Conservation (phyloP, 495 filamentous ascomycete species). For the Symbiotaphrina buchneri region DNA sequence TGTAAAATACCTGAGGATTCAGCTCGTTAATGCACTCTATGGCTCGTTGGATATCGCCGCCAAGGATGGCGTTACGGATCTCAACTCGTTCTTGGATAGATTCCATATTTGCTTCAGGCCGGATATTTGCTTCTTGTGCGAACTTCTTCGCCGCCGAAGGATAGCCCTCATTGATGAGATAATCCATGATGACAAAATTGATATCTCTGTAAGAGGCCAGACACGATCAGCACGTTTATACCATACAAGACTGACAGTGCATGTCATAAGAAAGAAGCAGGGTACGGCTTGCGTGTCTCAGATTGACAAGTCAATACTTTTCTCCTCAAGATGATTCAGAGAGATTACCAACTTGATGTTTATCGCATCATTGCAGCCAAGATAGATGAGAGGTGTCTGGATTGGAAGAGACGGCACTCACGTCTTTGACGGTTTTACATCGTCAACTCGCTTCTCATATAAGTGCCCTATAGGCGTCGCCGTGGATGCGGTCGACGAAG, state of each 20-base stretch:
- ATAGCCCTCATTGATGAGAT: slow-evolving; percentile 88
- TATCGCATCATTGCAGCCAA: slow-evolving; percentile 52
- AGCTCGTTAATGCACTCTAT: slow-evolving; percentile 76
- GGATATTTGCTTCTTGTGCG: slow-evolving; percentile 76
- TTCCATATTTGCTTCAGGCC: slow-evolving; percentile 41
- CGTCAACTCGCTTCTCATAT: slow-evolving; percentile 66
- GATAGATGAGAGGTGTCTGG: slow-evolving; percentile 2
- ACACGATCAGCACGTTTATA: slow-evolving; percentile 4
- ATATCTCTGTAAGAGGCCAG: slow-evolving; percentile 45
- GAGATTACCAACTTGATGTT: slow-evolving; percentile 99
- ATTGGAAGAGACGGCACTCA: slow-evolving; percentile 28
- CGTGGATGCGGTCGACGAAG: slow-evolving; percentile 16
- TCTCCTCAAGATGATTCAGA: slow-evolving; percentile 89
- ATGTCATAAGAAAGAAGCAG: neutral
- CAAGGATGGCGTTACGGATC: slow-evolving; percentile 61
- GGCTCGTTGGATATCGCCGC: slow-evolving; percentile 63
- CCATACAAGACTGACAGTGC: neutral
- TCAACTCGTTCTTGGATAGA: slow-evolving; percentile 56
- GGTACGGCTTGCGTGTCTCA: slow-evolving; percentile 17
- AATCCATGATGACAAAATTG: slow-evolving; percentile 90
- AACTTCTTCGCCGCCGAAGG: slow-evolving; percentile 86
- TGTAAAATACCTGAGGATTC: slow-evolving; percentile 48
- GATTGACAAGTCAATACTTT: slow-evolving; percentile 48
- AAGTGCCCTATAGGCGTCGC: slow-evolving; percentile 40
- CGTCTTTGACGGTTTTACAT: slow-evolving; percentile 76